phyloP scores from a whole-genome alignment of 768 basidiomycete species.

The Tricholoma hemisulphureum region DNA sequence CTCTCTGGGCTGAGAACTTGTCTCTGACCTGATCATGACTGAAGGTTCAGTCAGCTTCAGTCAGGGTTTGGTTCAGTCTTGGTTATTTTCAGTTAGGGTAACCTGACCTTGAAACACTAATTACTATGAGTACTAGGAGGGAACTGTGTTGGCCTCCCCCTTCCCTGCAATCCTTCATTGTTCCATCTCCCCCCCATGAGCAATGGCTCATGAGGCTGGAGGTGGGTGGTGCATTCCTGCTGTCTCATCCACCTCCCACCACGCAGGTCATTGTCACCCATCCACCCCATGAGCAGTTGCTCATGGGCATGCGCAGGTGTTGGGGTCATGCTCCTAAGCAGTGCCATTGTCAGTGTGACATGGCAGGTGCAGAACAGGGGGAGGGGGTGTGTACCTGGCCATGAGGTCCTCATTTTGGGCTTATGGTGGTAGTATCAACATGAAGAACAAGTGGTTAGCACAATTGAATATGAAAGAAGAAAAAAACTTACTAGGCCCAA shows the following conservation, averaged over 20 bases:
- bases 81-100: too few relatives aligned
- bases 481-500: background rate
- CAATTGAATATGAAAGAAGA: background rate
- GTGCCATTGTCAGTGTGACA: background rate
- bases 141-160: background rate
- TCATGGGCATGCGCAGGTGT: background rate
- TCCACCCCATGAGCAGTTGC: background rate
- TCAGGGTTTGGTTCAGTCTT: too few relatives aligned
- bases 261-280: too few relatives aligned
- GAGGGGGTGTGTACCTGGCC: background rate
- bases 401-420: background rate
- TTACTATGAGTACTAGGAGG: background rate
- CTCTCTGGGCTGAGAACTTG: too few relatives aligned
- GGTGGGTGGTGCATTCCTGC: too few relatives aligned
- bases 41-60: too few relatives aligned
- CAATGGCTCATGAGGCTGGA: too few relatives aligned
- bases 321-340: background rate
- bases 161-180: background rate
- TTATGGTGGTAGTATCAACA: background rate
- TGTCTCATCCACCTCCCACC: background rate
- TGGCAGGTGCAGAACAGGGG: background rate
- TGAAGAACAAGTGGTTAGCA: background rate
- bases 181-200: too few relatives aligned
- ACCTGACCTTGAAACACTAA: too few relatives aligned
- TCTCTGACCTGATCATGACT: too few relatives aligned